phyloP scores from a whole-genome alignment of 768 basidiomycete genomes.

The Naganishia kalamii region DNA sequence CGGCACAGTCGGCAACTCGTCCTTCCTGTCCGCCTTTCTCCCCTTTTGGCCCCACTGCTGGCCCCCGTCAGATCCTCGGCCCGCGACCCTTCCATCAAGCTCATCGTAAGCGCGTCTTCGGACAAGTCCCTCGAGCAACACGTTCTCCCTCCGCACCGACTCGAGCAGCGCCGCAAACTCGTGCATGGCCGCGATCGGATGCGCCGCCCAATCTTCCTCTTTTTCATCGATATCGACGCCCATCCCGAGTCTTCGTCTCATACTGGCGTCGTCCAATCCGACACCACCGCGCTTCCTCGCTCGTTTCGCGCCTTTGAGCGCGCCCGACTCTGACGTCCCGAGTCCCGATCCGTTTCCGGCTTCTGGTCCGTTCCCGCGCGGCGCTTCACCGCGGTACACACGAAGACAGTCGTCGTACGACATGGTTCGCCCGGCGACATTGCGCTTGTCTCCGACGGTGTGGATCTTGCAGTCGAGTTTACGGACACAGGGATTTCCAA shows the following conservation, averaged over 20 bases:
- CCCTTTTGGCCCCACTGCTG: not conserved
- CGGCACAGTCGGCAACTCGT: not conserved
- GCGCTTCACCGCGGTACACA: constrained; percentile 15
- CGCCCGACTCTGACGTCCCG: not conserved
- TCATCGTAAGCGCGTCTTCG: constrained; percentile 1
- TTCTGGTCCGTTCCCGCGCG: not conserved
- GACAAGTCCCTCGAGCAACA: constrained; percentile 6
- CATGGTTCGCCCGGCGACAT: constrained; percentile 21
- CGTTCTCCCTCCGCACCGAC: constrained; percentile 7
- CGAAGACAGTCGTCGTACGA: constrained; percentile 19
- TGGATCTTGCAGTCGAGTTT: constrained; percentile 27
- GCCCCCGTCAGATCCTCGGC: not conserved
- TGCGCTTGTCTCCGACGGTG: constrained; percentile 18
- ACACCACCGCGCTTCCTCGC: not conserved
- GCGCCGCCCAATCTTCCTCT: constrained; percentile 9
- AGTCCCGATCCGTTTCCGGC: not conserved
- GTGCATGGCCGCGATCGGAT: constrained; percentile 1
- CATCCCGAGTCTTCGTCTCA: not conserved
- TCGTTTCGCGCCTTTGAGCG: not conserved
- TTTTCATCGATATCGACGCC: not conserved
- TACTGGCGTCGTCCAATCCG: not conserved
- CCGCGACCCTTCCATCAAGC: not conserved
- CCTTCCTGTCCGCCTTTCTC: not conserved
- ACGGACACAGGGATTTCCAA: constrained; percentile 7
- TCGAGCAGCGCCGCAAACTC: constrained; percentile 11